Base-by-base conservation (phyloP, 805 yeast genomes). In the Starmera dryadoides region DNA sequence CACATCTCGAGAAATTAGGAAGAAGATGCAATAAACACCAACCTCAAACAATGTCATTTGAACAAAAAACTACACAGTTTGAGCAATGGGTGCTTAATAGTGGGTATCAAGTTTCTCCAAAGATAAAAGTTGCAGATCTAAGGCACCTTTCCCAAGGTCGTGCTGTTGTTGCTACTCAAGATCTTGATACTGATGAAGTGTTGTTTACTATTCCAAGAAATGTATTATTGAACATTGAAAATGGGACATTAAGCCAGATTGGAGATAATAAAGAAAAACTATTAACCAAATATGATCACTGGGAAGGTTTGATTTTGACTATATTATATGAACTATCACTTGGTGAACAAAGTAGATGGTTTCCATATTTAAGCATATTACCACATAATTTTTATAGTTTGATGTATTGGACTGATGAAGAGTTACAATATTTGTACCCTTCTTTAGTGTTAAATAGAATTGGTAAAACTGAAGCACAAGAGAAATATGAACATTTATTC, bases 231-330 rank as follows among this genome's bases (percentile, higher is more conserved):
- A 77, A 80, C 48, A 68, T 79, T n/a, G 73, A 70, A 15, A 81
- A 79, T 9, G 73, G 81, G 22, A 56, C 73, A 1, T 56, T 81
- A 16, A 39, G 63, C 0, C 33, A 48, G 10, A 57, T 64, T 14
- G 51, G 45, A 28, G 66, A 60, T 6, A 62, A 58, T 28, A 65
- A 44, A 29, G 65, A 56, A 2, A 54, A 52, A 33, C 48, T 65
- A 1, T 52, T 80, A 35, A 59, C 63, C 3, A 52, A 56, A 1
- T 63, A 77, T 36, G 71, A 70, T 36, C 82, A 79, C 34, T 91
- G 98, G 98, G 83, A 84, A 40, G 76, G 82, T 1, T 63, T 93
- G 42, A 80, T 89, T 33, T 54, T 86, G 30, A 69, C 80, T 15
- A 65, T 91, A 46, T 62, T 81, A 36, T 81, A 77, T 49, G 94